Conservation (phyloP, 208 protist genomes). For the Acanthamoeba sp. region DNA sequence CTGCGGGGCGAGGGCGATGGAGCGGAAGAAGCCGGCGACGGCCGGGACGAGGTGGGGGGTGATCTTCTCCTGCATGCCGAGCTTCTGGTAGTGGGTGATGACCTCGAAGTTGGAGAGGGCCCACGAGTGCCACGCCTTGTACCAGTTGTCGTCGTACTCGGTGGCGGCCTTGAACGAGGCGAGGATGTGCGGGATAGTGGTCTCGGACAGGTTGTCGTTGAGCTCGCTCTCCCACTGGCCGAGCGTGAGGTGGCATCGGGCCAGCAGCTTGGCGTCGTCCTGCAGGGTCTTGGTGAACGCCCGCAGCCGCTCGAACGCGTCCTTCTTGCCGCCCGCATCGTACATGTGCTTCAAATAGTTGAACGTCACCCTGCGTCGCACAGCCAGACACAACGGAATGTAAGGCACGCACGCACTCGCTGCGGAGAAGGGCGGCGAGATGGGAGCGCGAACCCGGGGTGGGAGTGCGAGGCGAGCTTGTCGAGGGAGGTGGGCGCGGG, state of each 20-base stretch:
- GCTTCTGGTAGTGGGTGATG: slow-evolving; percentile 78
- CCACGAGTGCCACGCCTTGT: slow-evolving; percentile 98
- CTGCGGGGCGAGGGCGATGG: slow-evolving; percentile 90
- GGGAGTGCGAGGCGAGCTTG: neutral
- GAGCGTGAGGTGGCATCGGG: slow-evolving; percentile 67
- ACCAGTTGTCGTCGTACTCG: slow-evolving; percentile 89
- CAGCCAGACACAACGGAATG: neutral
- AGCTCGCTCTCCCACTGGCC: slow-evolving; percentile 66
- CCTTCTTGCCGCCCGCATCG: slow-evolving; percentile 39
- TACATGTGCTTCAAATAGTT: slow-evolving; percentile 52
- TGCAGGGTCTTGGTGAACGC: slow-evolving; percentile 41
- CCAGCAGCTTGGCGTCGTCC: slow-evolving; percentile 55
- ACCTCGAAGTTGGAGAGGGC: slow-evolving; percentile 97
- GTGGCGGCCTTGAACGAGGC: slow-evolving; percentile 71
- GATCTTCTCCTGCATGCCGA: neutral
- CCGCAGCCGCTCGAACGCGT: slow-evolving; percentile 43
- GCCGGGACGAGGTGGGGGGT: slow-evolving; percentile 38
- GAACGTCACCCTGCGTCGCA: slow-evolving; percentile 29
- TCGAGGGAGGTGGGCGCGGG: neutral
- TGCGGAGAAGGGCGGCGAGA: neutral
- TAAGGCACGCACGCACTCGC: too few relatives aligned
- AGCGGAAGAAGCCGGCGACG: slow-evolving; percentile 95
- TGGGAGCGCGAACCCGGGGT: neutral
- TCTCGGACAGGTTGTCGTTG: slow-evolving; percentile 59
- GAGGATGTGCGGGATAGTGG: slow-evolving; percentile 68